These are phyloP conservation scores for Basipetospora sp. DNA, from an alignment of 2,329 filamentous ascomycete species.

Conservation along the genomic window DNA sequence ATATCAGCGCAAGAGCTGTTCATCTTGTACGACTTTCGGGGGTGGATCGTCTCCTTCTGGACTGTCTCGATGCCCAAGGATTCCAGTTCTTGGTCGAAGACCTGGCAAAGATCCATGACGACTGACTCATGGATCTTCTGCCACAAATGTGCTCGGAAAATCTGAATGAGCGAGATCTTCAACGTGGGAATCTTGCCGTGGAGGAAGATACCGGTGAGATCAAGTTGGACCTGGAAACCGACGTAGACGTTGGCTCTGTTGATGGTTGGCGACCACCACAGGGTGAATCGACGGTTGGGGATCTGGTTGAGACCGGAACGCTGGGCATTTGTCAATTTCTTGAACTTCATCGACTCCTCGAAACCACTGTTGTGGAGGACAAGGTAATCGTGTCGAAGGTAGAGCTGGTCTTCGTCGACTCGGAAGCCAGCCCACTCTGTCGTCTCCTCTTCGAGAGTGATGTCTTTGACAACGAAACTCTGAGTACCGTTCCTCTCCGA, in stretches of 20 bases:
- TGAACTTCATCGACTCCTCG: slow-evolving; percentile 76
- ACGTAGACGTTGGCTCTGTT: slow-evolving; percentile 96
- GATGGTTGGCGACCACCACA: slow-evolving; percentile 94
- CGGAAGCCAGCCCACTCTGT: slow-evolving; percentile 36
- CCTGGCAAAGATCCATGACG: slow-evolving; percentile 96
- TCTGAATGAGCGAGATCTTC: slow-evolving; percentile 96
- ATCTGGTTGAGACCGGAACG: slow-evolving; percentile 95
- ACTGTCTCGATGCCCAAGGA: slow-evolving; percentile 92
- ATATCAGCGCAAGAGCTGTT: slow-evolving; percentile 98
- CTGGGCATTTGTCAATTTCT: slow-evolving; percentile 95
- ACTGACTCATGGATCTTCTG: slow-evolving; percentile 99
- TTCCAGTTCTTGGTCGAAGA: slow-evolving; percentile 94
- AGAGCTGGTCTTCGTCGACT: slow-evolving; percentile 34
- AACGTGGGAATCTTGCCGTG: slow-evolving; percentile 97
- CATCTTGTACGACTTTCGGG: slow-evolving; percentile 99
- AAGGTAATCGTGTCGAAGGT: slow-evolving; percentile 32
- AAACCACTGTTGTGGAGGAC: slow-evolving; percentile 25
- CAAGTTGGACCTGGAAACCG: slow-evolving; percentile 96
- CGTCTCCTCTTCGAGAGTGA: slow-evolving; percentile 25
- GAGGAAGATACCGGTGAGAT: slow-evolving; percentile 95
- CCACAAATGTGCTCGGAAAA: slow-evolving; percentile 98
- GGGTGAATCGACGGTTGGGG: slow-evolving; percentile 90
- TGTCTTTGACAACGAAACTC: slow-evolving; percentile 25
- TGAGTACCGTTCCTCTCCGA: too few relatives aligned
- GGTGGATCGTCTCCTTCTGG: slow-evolving; percentile 97